A percentile compares a stretch with the other conserved stretches of the same genome.
Conservation (phyloP, 495 filamentous ascomycete genomes). For the Astrocystis sublimbata region DNA sequence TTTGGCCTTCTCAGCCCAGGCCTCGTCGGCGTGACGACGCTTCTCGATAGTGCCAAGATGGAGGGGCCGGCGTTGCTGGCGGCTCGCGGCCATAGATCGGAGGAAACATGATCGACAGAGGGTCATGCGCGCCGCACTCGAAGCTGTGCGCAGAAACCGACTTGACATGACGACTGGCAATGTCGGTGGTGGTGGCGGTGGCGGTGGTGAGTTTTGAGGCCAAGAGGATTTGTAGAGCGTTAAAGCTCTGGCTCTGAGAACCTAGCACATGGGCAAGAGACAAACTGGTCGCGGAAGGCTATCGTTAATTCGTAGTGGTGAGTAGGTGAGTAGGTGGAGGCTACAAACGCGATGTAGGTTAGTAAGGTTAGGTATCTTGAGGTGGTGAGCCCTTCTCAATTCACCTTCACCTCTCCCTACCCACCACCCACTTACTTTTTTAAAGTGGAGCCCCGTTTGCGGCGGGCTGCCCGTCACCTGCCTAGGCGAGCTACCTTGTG, state of each 20-base stretch:
- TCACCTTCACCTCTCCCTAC: neutral
- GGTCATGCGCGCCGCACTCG: slow-evolving; percentile 13
- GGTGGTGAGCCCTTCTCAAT: slow-evolving; percentile 6
- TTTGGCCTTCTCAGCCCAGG: slow-evolving; percentile 59
- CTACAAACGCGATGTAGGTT: neutral
- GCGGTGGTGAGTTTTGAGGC: too few relatives aligned
- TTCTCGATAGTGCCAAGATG: slow-evolving; percentile 49
- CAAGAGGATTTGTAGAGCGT: slow-evolving; percentile 1
- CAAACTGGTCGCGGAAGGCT: neutral
- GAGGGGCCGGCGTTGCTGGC: slow-evolving; percentile 17
- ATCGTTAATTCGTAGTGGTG: neutral
- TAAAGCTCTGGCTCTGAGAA: neutral
- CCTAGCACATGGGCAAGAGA: neutral
- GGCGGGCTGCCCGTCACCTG: neutral
- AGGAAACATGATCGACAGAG: slow-evolving; percentile 31
- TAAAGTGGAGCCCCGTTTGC: neutral
- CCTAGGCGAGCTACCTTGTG: neutral
- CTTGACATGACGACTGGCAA: slow-evolving; percentile 16
- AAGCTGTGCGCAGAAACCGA: neutral
- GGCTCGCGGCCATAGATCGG: slow-evolving; percentile 17
- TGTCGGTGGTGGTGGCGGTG: too few relatives aligned
- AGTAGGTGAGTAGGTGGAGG: too few relatives aligned
- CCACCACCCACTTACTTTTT: slow-evolving; percentile 1
- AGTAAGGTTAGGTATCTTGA: neutral
- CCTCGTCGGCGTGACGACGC: slow-evolving; percentile 51